phyloP scores from a whole-genome alignment of 345 rosid species.

The Dipteronia dyeriana region DNA sequence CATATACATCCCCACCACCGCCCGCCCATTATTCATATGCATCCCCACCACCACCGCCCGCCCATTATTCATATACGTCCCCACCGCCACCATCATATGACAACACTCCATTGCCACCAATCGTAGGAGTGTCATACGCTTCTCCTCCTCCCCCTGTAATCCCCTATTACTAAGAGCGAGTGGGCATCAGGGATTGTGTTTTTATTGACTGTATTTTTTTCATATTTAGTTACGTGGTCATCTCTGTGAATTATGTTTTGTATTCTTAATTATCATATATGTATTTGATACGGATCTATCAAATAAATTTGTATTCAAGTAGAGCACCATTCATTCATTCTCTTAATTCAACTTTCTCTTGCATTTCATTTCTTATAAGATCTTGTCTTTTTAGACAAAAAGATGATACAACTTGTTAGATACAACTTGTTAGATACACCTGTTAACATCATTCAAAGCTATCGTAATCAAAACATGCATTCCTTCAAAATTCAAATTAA shows the following conservation, averaged over 20 bases:
- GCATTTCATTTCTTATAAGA: no score
- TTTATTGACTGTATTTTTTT: no score
- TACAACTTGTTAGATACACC: no score
- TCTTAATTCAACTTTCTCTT: no score
- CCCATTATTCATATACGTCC: slow-evolving; percentile 32
- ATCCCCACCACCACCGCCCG: slow-evolving; percentile 43
- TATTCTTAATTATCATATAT: not conserved
- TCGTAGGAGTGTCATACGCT: slow-evolving; percentile 53
- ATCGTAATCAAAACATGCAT: not conserved
- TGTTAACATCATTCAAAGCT: not conserved
- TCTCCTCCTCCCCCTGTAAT: slow-evolving; percentile 59
- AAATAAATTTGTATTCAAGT: not conserved
- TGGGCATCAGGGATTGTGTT: slow-evolving; percentile 16
- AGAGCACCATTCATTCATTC: not conserved
- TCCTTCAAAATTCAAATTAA: no score
- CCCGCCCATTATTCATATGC: slow-evolving; percentile 29
- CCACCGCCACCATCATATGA: slow-evolving; percentile 37
- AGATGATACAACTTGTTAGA: no score
- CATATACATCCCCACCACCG: slow-evolving; percentile 37
- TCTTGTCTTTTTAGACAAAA: not conserved
- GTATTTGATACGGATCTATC: not conserved
- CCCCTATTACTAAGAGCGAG: slow-evolving; percentile 44
- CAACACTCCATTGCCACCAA: slow-evolving; percentile 53
- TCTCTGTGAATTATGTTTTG: slow-evolving; percentile 2
- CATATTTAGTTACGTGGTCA: slow-evolving; percentile 9